phyloP scores from a whole-genome alignment of 1,284 basidiomycete genomes.

The Apiotrichum mycotoxinovorans region DNA sequence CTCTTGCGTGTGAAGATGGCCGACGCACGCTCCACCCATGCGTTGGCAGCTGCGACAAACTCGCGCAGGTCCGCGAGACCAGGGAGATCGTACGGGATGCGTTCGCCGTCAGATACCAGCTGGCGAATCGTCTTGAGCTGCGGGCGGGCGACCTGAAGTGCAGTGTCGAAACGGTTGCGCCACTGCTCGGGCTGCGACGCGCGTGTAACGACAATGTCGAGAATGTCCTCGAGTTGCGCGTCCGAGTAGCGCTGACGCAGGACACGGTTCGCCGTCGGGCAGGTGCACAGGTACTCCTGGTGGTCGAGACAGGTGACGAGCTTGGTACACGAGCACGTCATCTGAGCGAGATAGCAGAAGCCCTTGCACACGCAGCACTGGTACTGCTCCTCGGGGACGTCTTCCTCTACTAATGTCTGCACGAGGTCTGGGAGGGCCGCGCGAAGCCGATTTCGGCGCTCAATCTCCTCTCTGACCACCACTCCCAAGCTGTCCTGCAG shows the following conservation, averaged over 20 bases:
- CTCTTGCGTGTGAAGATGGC: conserved; percentile 37
- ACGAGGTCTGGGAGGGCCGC: conserved; percentile 55
- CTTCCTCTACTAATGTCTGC: conserved; percentile 72
- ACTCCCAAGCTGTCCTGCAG: conserved; percentile 75
- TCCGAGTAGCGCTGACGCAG: conserved; percentile 81
- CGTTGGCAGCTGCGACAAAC: conserved; percentile 73
- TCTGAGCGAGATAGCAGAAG: conserved; percentile 92
- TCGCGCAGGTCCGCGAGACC: conserved; percentile 70
- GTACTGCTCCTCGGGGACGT: conserved; percentile 86
- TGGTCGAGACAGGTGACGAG: conserved; percentile 85
- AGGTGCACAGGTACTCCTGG: conserved; percentile 70
- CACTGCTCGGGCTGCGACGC: conserved; percentile 72
- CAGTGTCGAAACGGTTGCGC: conserved; percentile 65
- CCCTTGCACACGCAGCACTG: conserved; percentile 91
- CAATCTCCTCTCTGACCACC: conserved; percentile 83
- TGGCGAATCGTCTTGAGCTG: conserved; percentile 69
- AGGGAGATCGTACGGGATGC: conserved; percentile 68
- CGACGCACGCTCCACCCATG: conserved; percentile 61
- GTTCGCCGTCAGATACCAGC: conserved; percentile 79
- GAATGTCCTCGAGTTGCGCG: conserved; percentile 67
- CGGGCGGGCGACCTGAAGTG: conserved; percentile 69
- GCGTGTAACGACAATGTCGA: conserved; percentile 63
- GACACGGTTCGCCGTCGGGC: conserved; percentile 58
- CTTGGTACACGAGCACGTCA: conserved; percentile 72
- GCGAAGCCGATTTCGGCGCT: conserved; percentile 59